These are phyloP conservation scores for Suillus variegatus DNA, from an alignment of 768 basidiomycete genomes.

Conservation along the genomic window DNA sequence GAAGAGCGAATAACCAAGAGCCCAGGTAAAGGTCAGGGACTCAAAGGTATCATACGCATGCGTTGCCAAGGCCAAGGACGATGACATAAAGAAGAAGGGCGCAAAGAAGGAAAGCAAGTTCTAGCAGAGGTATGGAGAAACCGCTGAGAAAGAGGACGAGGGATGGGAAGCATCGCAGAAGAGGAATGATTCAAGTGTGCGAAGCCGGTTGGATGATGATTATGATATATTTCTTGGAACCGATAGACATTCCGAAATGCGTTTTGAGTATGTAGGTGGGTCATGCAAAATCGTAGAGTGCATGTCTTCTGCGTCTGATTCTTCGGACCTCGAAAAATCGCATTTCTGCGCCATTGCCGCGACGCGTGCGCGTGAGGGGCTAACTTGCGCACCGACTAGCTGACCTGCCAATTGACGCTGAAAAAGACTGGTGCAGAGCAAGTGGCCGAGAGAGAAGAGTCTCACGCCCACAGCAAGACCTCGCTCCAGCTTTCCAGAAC, in stretches of 20 bases:
- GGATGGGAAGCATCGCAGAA: constrained; percentile 30
- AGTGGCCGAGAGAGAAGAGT: constrained; percentile 39
- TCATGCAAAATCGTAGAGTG: constrained; percentile 52
- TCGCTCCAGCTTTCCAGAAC: constrained; percentile 61
- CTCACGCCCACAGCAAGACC: constrained; percentile 60
- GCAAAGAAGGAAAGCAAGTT: constrained; percentile 75
- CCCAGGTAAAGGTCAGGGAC: constrained; percentile 66
- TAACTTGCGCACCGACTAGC: no score
- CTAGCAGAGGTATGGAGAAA: constrained; percentile 36
- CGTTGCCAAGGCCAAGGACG: constrained; percentile 63
- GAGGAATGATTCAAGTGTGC: constrained; percentile 27
- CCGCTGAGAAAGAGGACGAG: constrained; percentile 54
- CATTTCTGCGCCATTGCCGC: constrained; percentile 47
- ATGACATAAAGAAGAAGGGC: constrained; percentile 78
- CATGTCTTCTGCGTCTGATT: constrained; percentile 47
- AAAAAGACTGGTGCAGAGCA: constrained; percentile 25
- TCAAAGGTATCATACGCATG: constrained; percentile 68
- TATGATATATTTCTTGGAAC: constrained; percentile 68
- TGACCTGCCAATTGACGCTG: no score
- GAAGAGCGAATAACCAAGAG: constrained; percentile 67
- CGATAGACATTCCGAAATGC: constrained; percentile 61
- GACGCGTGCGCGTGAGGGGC: constrained; percentile 22
- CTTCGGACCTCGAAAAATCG: constrained; percentile 44
- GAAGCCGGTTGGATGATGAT: constrained; percentile 59
- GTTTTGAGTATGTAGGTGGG: constrained; percentile 58